Conservation (phyloP, 306 rosid species). For the Quercus suber region DNA sequence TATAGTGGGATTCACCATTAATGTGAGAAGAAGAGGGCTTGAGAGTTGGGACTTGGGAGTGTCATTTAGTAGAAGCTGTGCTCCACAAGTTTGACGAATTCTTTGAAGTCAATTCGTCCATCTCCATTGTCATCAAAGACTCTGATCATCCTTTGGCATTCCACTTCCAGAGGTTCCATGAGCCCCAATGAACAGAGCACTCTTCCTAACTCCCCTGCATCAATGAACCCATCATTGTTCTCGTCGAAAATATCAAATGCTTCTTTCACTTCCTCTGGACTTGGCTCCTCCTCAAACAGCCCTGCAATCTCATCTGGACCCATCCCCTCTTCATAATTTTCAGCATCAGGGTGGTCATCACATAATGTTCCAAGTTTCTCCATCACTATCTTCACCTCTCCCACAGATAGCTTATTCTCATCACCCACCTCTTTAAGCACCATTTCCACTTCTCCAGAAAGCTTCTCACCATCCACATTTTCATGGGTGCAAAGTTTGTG, state of each 20-base stretch:
- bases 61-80: slow-evolving; percentile 21
- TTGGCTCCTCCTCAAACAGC: slow-evolving; percentile 35
- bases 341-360: slow-evolving; percentile 6
- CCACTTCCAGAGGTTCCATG: slow-evolving; percentile 22
- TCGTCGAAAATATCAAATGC: slow-evolving; percentile 49
- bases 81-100: slow-evolving; percentile 39
- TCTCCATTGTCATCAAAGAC: slow-evolving; percentile 41
- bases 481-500: background rate
- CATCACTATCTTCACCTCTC: slow-evolving; percentile 25
- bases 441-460: background rate
- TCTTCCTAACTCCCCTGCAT: slow-evolving; percentile 40
- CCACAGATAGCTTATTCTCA: slow-evolving; percentile 8
- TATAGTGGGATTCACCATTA: fast-evolving
- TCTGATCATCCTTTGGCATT: slow-evolving; percentile 43
- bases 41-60: background rate
- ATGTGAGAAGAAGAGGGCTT: too few species aligned
- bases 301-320: slow-evolving; percentile 16
- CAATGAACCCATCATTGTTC: slow-evolving; percentile 53
- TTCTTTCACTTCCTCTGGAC: slow-evolving; percentile 41
- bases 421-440: background rate
- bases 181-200: slow-evolving; percentile 35
- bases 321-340: background rate
- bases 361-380: slow-evolving; percentile 12
- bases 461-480: background rate
- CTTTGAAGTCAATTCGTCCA: slow-evolving; percentile 42